Evolutionary conservation across 805 yeast species (phyloP), one percentile per base, ranked within the genome.

Genomic region (Barnettozyma salicaria): DNA sequence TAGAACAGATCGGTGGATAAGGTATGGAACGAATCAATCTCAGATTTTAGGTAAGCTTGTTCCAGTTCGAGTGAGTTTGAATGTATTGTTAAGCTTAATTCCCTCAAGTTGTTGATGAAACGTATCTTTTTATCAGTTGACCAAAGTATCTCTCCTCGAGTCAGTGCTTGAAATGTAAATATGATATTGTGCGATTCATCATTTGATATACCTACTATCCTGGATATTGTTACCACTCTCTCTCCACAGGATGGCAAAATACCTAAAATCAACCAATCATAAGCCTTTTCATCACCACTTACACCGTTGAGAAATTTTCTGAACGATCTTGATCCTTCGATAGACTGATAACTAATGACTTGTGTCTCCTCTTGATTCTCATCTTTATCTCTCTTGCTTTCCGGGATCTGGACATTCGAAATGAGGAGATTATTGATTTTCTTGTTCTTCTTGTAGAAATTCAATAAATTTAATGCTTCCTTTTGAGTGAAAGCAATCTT

Each of bases 401-500:
- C 29, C 7, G 32, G 30, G 12, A 32, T 37, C 20, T 37, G 30
- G 12, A 35, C 34, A 13, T 42, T 44, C 14, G 55, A 42, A 5
- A 52, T 42, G 28, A 51, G 37, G 22, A 53, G 39, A 34, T 48
- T 47, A 42, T 47, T 45, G 38, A 49, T 48, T 14, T 30, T 41
- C 11, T 34, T 26, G 32, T 49, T 45, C 6, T 41, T 37, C 33
- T 55, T 53, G 49, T 60, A 74, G 19, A 70, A 61, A 17, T 65
- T 59, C 29, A 76, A 55, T 14, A 77, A 53, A 4, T 67, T 61
- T 9, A 70, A 64, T 1, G 76, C 80, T 35, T 67, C 65, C 36
- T 61, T 57, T 36, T 68, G 60, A 13, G 68, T 55, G 36, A 76
- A 70, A 2, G 74, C 62, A n/a, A 78, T 73, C 39, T 74, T 70